Evolutionary conservation across 2,329 filamentous ascomycete genomes (phyloP), one percentile per base, ranked within the genome.

Genomic region (Verticillium klebahnii): DNA sequence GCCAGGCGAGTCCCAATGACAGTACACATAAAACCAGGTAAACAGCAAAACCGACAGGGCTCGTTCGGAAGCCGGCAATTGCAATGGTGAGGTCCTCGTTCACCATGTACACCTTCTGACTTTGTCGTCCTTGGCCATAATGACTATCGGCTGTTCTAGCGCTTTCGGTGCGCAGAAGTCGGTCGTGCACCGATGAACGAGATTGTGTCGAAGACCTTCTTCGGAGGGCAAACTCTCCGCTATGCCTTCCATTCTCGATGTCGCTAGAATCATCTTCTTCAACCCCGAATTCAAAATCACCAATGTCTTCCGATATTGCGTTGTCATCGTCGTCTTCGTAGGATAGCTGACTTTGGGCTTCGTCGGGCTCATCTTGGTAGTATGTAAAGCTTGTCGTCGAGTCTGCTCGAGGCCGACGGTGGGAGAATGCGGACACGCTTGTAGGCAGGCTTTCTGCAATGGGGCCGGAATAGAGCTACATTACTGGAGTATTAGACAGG

Each of bases 391-490:
- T 97, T 32, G 93, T 81, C 6, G 85, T 92, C 15, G 94, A 98
- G 70, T 93, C 91, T 67, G 92, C 88, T 69, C 94, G 87, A 40
- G 82, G 81, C 63, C 93, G 86, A 63, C 92, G 91, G 75, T 97
- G 93, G 57, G 88, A 89, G 73, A 99, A 99, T 36, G 92, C 90
- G n/a, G 92, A 93, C 39, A 93, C 84, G 72, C 93, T 97, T 12
- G 92, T 95, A 1, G 95, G 95, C n/a, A 99, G 85, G 72, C 93
- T 97, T 78, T 99, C 95, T 60, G 93, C 93, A 70, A 97, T 88
- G 7, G 94, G 95, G 7, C 95, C 95, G 29, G 94, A 89, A 77
- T 94, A 99, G 57, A 96, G 85, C 83, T 87, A 39, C 12, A 3
- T 23, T 8, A 14, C n/a, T 1, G 9, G 17, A n/a, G n/a, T 23